These are phyloP conservation scores for Penicillium mononematosum DNA, from an alignment of 495 filamentous ascomycete species.

Conservation along the genomic window DNA sequence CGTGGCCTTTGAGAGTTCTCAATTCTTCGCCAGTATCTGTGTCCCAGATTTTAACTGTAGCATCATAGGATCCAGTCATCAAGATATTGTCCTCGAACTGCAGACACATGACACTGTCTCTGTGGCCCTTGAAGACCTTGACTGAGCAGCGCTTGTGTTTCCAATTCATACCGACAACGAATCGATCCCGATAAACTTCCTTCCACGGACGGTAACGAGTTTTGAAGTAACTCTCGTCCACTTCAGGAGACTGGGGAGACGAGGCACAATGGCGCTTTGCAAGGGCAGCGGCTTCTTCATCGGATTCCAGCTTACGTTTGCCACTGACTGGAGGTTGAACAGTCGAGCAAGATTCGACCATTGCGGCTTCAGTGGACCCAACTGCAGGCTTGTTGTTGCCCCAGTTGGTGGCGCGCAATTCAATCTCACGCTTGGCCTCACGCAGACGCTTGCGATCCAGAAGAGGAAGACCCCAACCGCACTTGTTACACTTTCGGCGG, in stretches of 20 bases:
- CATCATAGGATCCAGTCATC: conserved; percentile 92
- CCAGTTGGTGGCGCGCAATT: conserved; percentile 61
- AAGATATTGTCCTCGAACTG: conserved; percentile 94
- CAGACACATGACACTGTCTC: conserved; percentile 92
- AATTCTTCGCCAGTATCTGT: conserved; percentile 83
- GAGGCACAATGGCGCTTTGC: conserved; percentile 40
- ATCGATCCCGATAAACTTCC: conserved; percentile 84
- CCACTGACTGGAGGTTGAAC: conserved; percentile 24
- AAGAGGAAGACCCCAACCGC: conserved; percentile 90
- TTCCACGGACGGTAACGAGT: conserved; percentile 77
- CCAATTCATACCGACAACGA: conserved; percentile 92
- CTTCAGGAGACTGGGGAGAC: conserved; percentile 29
- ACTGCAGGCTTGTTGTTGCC: conserved; percentile 35
- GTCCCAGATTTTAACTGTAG: conserved; percentile 94
- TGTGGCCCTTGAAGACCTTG: conserved; percentile 81
- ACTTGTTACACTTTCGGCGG: conserved; percentile 93
- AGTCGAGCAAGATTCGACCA: conserved; percentile 21
- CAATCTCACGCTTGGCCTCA: conserved; percentile 83
- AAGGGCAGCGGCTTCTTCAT: conserved; percentile 32
- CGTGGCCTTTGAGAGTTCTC: conserved; percentile 78
- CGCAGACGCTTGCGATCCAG: conserved; percentile 84
- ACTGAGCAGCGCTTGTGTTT: conserved; percentile 85
- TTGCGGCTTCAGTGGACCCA: conserved; percentile 18
- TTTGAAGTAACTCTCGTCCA: conserved; percentile 46
- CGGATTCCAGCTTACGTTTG: conserved; percentile 41